Percentiles rank a stretch among this genome's conserved stretches.
Evolutionary conservation across 148 eudicot species (phyloP).

Genomic region (Selenicereus undatus): DNA sequence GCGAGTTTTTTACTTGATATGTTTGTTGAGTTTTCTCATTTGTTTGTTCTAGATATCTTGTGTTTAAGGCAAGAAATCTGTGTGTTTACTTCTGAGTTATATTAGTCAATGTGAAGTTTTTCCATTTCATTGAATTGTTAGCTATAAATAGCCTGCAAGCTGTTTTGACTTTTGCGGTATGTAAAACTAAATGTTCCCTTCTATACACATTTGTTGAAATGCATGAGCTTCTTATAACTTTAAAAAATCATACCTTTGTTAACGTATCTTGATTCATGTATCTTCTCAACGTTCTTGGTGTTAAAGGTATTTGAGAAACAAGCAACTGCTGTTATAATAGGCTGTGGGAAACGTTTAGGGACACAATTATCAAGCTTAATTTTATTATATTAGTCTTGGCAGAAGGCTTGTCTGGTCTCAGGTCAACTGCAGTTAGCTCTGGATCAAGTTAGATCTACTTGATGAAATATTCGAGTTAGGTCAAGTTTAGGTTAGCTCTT

Average conservation of each 20-base stretch:
- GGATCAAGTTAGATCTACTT: neutral
- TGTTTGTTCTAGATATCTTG: neutral
- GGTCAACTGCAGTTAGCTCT: neutral
- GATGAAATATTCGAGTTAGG: too few species aligned
- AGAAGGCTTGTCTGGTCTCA: neutral
- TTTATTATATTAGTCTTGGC: neutral
- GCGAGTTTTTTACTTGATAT: neutral
- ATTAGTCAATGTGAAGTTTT: neutral
- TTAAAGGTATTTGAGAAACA: neutral
- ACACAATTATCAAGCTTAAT: too few species aligned
- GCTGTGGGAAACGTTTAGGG: neutral
- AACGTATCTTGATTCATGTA: neutral
- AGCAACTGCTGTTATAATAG: neutral
- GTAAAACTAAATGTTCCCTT: neutral
- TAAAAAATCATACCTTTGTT: neutral
- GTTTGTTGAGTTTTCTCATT: neutral
- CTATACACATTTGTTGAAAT: neutral
- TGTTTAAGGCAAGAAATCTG: neutral
- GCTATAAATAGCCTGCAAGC: conserved; percentile 2
- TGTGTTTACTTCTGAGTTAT: neutral
- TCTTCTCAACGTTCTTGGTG: neutral
- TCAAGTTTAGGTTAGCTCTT: neutral
- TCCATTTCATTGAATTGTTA: neutral
- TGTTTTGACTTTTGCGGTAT: neutral
- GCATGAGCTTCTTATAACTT: neutral